These are phyloP conservation scores for Aspergillus sp. DNA, from an alignment of 2,329 filamentous ascomycete species.

Conservation along the genomic window DNA sequence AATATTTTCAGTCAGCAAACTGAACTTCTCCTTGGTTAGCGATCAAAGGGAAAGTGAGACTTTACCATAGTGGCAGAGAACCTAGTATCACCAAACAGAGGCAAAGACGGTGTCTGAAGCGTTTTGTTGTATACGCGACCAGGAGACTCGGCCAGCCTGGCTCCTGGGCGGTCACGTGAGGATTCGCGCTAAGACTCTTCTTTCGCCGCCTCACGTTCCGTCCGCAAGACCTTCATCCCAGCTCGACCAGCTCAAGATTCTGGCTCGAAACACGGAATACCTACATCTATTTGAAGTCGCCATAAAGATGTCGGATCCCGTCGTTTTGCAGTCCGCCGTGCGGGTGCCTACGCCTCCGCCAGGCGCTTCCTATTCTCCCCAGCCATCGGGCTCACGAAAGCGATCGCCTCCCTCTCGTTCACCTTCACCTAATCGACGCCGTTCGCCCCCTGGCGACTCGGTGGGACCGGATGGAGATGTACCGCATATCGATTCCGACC, in stretches of 20 bases:
- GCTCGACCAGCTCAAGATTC: conserved; percentile 7
- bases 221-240: conserved; percentile 12
- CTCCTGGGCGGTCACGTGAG: conserved; percentile 21
- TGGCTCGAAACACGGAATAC: not conserved
- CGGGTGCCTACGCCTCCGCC: conserved; percentile 59
- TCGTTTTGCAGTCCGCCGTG: conserved; percentile 56
- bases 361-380: conserved; percentile 48
- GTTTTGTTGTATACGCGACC: conserved; percentile 5
- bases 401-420: conserved; percentile 57
- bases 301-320: conserved; percentile 43
- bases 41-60: not conserved
- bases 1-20: conserved; percentile 7
- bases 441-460: conserved; percentile 44
- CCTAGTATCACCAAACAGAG: not conserved
- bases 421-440: conserved; percentile 52
- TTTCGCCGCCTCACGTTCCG: conserved; percentile 22
- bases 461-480: conserved; percentile 38
- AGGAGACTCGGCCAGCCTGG: conserved; percentile 18
- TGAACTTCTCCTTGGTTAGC: not conserved
- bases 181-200: conserved; percentile 19
- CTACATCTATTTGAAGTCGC: conserved; percentile 1
- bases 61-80: conserved; percentile 29
- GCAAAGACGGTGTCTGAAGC: conserved; percentile 1
- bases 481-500: conserved; percentile 51
- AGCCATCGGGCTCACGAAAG: conserved; percentile 53